Evolutionary conservation across 2,329 filamentous ascomycete species (phyloP).

Genomic region (Sphaerulina populicola): DNA sequence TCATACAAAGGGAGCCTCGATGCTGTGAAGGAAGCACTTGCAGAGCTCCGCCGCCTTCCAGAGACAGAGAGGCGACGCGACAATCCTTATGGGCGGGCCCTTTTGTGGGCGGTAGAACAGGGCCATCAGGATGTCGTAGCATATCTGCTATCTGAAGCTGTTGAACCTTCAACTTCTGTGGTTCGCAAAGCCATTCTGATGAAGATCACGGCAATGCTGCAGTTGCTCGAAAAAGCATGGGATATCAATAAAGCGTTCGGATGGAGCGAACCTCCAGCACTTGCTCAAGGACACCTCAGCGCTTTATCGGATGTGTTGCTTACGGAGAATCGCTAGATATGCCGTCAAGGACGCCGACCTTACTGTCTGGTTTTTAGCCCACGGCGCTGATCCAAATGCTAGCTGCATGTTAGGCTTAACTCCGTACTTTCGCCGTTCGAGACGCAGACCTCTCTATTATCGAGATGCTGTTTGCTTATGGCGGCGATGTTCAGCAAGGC

Average conservation of each 20-base stretch:
- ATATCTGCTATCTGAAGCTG: conserved; percentile 2
- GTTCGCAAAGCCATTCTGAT: conserved; percentile 2
- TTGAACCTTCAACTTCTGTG: not conserved
- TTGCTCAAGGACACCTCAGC: conserved; percentile 5
- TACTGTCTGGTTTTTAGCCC: too few species aligned
- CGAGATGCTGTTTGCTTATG: too few species aligned
- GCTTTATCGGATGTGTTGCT: not conserved
- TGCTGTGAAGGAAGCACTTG: conserved; percentile 3
- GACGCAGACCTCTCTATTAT: too few species aligned
- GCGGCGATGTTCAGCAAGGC: too few species aligned
- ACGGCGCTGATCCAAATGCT: too few species aligned
- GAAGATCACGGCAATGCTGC: conserved; percentile 4
- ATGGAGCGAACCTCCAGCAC: conserved; percentile 1
- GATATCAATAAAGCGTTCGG: conserved; percentile 6
- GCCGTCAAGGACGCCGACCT: too few species aligned
- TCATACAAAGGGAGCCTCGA: not conserved
- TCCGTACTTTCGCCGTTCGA: too few species aligned
- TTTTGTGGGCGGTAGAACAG: conserved; percentile 5
- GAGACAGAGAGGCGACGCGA: not conserved
- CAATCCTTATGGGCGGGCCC: conserved; percentile 1
- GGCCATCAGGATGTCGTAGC: conserved; percentile 2
- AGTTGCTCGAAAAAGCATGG: conserved; percentile 7
- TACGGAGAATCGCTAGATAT: not conserved
- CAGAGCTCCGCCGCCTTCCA: conserved; percentile 1
- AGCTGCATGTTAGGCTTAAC: too few species aligned